Percentiles rank a stretch among this genome's conserved stretches.
Evolutionary conservation across 495 filamentous ascomycete genomes (phyloP).

Genomic region (Clavariopsis aquatica): DNA sequence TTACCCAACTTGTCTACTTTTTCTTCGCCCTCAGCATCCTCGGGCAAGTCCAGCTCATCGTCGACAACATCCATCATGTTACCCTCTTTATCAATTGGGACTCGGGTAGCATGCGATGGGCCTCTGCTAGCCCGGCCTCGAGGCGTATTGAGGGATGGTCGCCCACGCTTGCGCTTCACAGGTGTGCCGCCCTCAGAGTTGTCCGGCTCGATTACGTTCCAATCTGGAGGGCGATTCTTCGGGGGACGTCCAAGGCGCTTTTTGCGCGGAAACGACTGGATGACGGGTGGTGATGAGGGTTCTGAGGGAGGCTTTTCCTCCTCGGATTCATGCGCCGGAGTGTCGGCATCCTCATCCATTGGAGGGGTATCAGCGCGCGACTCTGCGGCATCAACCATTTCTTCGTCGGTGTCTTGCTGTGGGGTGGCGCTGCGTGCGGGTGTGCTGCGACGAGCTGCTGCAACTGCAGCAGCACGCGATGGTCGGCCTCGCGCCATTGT

Average conservation of each 20-base stretch:
- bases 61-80: constrained; percentile 87
- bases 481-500: constrained; percentile 33
- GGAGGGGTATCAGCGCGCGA: constrained; percentile 37
- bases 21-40: constrained; percentile 82
- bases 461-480: constrained; percentile 26
- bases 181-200: constrained; percentile 61
- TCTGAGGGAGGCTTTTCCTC: constrained; percentile 34
- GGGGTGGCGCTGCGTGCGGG: constrained; percentile 33
- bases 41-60: constrained; percentile 86
- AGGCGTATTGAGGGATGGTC: constrained; percentile 66
- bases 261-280: constrained; percentile 67
- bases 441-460: constrained; percentile 32
- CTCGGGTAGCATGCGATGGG: constrained; percentile 72
- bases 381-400: constrained; percentile 40
- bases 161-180: constrained; percentile 63
- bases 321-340: constrained; percentile 39
- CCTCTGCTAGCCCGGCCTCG: constrained; percentile 71
- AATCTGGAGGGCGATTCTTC: constrained; percentile 77
- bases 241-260: constrained; percentile 83
- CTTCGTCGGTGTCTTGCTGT: constrained; percentile 40
- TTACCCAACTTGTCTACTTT: constrained; percentile 90
- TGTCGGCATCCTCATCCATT: constrained; percentile 40
- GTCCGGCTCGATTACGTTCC: constrained; percentile 62
- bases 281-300: constrained; percentile 43
- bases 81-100: constrained; percentile 91